A percentile compares a stretch with the other conserved stretches of the same genome.
Conservation (phyloP, 176 grass and related monocot genomes). For the Coix lacrymajobi region DNA sequence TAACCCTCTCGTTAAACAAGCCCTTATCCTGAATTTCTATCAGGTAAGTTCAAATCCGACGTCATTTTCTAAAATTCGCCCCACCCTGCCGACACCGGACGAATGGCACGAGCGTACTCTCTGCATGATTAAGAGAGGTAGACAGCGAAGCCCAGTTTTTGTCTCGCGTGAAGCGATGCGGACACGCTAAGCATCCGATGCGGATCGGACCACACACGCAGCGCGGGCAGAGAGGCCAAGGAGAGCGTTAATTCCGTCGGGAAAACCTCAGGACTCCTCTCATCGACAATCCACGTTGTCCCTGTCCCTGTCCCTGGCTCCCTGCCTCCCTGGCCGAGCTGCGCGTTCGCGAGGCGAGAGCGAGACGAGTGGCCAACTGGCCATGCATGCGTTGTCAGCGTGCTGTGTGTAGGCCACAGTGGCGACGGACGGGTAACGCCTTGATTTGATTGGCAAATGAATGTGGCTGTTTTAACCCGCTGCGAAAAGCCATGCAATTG, state of each 20-base stretch:
- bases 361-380: not conserved
- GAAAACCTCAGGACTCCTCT: not conserved
- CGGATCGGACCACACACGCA: not conserved
- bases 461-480: not conserved
- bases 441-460: not conserved
- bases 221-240: not conserved
- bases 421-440: not conserved
- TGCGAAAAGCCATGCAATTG: not conserved
- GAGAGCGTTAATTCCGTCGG: not conserved
- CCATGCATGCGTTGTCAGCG: not conserved
- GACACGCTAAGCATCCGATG: not conserved
- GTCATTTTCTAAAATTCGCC: not conserved
- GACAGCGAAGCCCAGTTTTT: not conserved
- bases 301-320: not conserved
- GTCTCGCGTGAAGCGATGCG: not conserved
- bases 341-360: too few relatives aligned
- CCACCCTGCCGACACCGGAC: constrained; percentile 9
- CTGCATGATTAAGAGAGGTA: not conserved
- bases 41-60: not conserved
- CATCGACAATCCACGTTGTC: not conserved
- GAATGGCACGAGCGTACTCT: not conserved
- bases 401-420: not conserved
- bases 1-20: not conserved
- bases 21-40: not conserved
- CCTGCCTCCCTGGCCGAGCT: too few relatives aligned